phyloP scores from a whole-genome alignment of 2,329 filamentous ascomycete species.

The Trichothecium sympodiale region DNA sequence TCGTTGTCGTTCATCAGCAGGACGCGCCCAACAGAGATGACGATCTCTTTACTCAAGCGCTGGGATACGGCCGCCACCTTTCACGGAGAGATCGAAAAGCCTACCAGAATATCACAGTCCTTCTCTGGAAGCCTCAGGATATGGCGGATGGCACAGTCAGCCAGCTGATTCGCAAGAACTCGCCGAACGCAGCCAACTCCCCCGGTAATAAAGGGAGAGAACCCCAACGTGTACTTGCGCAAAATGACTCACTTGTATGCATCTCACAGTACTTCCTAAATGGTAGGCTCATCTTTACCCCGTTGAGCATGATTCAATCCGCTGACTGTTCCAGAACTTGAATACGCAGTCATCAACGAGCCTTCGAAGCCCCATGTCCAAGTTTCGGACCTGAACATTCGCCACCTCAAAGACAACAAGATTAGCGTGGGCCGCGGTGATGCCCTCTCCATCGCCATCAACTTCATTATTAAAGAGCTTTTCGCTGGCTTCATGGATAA shows the following conservation, averaged over 20 bases:
- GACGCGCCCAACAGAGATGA: slow-evolving; percentile 22
- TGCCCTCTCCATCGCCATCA: slow-evolving; percentile 23
- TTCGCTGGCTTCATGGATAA: slow-evolving; percentile 20
- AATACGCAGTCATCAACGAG: slow-evolving; percentile 28
- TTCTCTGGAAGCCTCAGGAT: slow-evolving; percentile 36
- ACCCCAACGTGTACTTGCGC: slow-evolving; percentile 11
- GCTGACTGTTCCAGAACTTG: slow-evolving; percentile 28
- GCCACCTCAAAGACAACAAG: slow-evolving; percentile 24
- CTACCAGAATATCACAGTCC: slow-evolving; percentile 31
- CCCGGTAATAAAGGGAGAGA: slow-evolving; percentile 31
- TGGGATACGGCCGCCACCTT: slow-evolving; percentile 31
- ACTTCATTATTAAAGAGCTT: slow-evolving; percentile 24
- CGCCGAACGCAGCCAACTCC: slow-evolving; percentile 8
- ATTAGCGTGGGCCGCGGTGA: slow-evolving; percentile 14
- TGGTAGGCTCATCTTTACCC: slow-evolving; percentile 20
- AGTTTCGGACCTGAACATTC: slow-evolving; percentile 28
- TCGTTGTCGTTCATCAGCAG: slow-evolving; percentile 32
- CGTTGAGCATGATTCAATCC: no score
- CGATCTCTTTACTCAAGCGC: slow-evolving; percentile 34
- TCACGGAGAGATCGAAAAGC: slow-evolving; percentile 19
- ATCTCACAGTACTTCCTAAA: slow-evolving; percentile 39
- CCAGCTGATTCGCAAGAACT: slow-evolving; percentile 2
- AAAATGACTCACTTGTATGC: slow-evolving; percentile 25
- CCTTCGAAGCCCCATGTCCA: slow-evolving; percentile 18
- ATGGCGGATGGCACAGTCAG: slow-evolving; percentile 11